Evolutionary conservation across 257 asterid genomes (phyloP).

Genomic region (Craterostigma plantagineum): DNA sequence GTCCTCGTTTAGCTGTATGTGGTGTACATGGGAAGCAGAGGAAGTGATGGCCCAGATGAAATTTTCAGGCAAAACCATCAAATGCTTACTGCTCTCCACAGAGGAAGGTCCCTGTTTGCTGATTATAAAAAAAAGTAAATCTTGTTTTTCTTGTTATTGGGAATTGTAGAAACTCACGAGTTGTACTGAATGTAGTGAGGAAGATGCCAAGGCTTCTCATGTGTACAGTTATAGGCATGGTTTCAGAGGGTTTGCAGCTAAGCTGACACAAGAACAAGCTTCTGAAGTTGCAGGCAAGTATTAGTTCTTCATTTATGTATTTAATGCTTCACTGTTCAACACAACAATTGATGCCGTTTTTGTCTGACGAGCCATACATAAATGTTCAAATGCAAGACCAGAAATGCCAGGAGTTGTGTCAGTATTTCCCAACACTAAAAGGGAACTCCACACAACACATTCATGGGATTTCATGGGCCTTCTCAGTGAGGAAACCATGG

Average conservation of each 20-base stretch:
- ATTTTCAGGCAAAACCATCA: constrained; percentile 57
- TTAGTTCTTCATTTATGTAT: constrained; percentile 4
- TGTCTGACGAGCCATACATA: too few species aligned
- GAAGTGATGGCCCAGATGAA: constrained; percentile 54
- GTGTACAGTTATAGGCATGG: constrained; percentile 78
- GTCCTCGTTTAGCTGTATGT: constrained; percentile 50
- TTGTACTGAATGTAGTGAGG: constrained; percentile 32
- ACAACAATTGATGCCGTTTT: too few species aligned
- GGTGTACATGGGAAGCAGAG: constrained; percentile 85
- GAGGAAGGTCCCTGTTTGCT: constrained; percentile 48
- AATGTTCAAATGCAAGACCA: constrained; percentile 12
- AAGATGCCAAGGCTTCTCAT: constrained; percentile 66
- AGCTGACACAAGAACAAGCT: constrained; percentile 71
- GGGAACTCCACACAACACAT: constrained; percentile 86
- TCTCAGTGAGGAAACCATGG: constrained; percentile 63
- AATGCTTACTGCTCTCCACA: constrained; percentile 50
- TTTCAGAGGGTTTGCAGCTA: constrained; percentile 95
- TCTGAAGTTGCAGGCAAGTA: constrained; percentile 51
- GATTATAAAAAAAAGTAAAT: too few species aligned
- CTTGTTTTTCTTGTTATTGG: not conserved
- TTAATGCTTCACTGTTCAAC: too few species aligned
- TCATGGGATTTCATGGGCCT: constrained; percentile 99
- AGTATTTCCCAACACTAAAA: constrained; percentile 67
- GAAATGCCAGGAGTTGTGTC: constrained; percentile 93
- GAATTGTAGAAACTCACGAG: not conserved